phyloP scores from a whole-genome alignment of 495 filamentous ascomycete species.

The Podospora fimiseda region DNA sequence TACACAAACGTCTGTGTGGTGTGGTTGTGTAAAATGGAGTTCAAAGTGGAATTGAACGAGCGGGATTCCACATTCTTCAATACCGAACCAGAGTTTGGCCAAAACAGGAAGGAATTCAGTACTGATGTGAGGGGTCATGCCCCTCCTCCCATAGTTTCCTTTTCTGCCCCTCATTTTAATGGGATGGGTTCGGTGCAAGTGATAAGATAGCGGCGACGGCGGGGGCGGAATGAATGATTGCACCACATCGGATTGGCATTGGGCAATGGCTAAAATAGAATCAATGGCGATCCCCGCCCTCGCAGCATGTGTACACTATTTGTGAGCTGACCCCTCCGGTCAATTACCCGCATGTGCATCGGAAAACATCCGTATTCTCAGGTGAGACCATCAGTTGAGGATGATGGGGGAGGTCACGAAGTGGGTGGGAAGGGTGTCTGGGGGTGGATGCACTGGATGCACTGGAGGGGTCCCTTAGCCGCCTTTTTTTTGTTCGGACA shows the following conservation, averaged over 20 bases:
- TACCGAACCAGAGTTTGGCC: background rate
- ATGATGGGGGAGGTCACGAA: background rate
- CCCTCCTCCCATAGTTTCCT: background rate
- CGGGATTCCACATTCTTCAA: background rate
- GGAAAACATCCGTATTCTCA: background rate
- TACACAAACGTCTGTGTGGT: too few species aligned
- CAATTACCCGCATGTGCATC: background rate
- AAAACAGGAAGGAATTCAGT: background rate
- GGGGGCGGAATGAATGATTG: background rate
- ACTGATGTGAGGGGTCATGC: slow-evolving; percentile 2
- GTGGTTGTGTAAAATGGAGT: too few species aligned
- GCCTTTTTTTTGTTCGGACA: background rate
- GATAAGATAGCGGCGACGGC: slow-evolving; percentile 26
- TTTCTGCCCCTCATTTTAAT: slow-evolving; percentile 14
- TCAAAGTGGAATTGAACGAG: too few species aligned
- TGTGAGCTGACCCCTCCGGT: too few species aligned
- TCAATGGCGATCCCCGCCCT: background rate
- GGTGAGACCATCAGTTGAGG: background rate
- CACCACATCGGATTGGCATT: too few species aligned
- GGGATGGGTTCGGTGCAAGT: slow-evolving; percentile 14
- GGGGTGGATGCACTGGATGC: too few species aligned
- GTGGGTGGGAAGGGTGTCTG: too few species aligned
- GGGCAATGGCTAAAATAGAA: slow-evolving; percentile 3
- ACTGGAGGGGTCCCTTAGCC: background rate
- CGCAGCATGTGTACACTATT: background rate